Conservation (phyloP, 129 eudicot species). For the Tanacetum coccineum region DNA sequence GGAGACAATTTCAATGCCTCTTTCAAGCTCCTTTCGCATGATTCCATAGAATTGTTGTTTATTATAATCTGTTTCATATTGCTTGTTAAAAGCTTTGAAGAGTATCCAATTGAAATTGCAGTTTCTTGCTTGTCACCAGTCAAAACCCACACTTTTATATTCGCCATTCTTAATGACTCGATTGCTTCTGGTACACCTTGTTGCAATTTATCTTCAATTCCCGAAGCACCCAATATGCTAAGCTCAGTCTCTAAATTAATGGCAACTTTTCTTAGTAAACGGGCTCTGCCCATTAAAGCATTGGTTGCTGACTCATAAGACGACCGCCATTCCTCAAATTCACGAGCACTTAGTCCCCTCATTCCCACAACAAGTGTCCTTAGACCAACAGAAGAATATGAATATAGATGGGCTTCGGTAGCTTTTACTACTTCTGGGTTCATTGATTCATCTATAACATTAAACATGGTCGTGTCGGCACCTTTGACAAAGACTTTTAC, state of each 20-base stretch:
- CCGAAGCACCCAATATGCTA: slow-evolving; percentile 76
- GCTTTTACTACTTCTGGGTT: slow-evolving; percentile 38
- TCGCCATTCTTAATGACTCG: slow-evolving; percentile 70
- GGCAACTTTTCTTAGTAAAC: slow-evolving; percentile 75
- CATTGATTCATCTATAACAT: slow-evolving; percentile 32
- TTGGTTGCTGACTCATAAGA: slow-evolving; percentile 84
- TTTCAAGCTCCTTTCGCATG: slow-evolving; percentile 59
- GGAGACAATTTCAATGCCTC: slow-evolving; percentile 48
- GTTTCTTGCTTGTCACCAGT: slow-evolving; percentile 99
- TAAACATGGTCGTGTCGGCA: slow-evolving; percentile 39
- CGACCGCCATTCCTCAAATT: slow-evolving; percentile 80
- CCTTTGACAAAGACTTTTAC: slow-evolving; percentile 39
- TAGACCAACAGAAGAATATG: slow-evolving; percentile 74
- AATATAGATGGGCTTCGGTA: slow-evolving; percentile 66
- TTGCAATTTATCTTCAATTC: slow-evolving; percentile 88
- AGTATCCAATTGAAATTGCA: slow-evolving; percentile 89
- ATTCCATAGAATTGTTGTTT: slow-evolving; percentile 62
- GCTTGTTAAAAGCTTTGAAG: slow-evolving; percentile 76
- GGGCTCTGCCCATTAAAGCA: slow-evolving; percentile 78
- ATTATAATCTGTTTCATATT: slow-evolving; percentile 76
- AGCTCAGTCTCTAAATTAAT: slow-evolving; percentile 55
- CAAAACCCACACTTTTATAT: slow-evolving; percentile 92
- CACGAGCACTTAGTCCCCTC: slow-evolving; percentile 58
- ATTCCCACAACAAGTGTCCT: slow-evolving; percentile 85
- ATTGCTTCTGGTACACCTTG: slow-evolving; percentile 95